Conservation (phyloP, 495 filamentous ascomycete species). For the Astrothelium macrocarpum region DNA sequence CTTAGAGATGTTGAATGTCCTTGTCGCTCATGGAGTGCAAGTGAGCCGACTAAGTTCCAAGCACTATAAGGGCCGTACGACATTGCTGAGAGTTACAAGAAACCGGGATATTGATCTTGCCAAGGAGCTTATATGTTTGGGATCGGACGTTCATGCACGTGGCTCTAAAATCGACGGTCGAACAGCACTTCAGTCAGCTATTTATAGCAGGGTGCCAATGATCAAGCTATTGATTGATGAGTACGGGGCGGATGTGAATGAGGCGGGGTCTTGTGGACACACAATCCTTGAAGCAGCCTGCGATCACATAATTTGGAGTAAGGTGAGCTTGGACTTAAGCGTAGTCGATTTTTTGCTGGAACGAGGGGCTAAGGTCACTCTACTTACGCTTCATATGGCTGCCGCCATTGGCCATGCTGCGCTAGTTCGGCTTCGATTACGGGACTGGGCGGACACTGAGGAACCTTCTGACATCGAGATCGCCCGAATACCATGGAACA, state of each 20-base stretch:
- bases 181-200: neutral
- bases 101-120: neutral
- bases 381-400: neutral
- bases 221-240: neutral
- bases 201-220: neutral
- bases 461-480: neutral
- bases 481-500: neutral
- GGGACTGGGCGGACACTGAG: neutral
- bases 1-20: neutral
- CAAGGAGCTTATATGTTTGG: constrained; percentile 1
- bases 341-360: neutral
- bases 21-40: constrained; percentile 1
- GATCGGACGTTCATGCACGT: neutral
- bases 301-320: neutral
- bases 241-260: constrained; percentile 1
- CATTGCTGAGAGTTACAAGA: neutral
- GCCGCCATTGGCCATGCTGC: neutral
- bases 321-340: neutral
- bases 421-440: neutral
- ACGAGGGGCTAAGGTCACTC: neutral
- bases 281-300: neutral
- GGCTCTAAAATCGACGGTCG: neutral
- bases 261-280: neutral
- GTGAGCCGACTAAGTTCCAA: neutral
- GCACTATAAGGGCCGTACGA: neutral